Base-by-base conservation (phyloP, 306 rosid genomes). In the Potentilla sterilis region DNA sequence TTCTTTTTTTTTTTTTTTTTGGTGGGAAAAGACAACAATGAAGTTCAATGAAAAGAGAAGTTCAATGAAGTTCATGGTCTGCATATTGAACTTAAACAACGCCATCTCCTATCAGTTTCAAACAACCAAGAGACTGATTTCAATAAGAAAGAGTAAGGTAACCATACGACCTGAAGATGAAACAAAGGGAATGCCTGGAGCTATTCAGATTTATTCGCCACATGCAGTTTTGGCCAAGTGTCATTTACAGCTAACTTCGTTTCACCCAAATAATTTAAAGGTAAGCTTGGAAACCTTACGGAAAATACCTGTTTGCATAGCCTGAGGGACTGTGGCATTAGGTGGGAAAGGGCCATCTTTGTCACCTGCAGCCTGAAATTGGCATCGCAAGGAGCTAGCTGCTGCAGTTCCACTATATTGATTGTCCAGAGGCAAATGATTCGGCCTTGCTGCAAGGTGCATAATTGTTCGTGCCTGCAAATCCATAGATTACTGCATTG, bases 401-500 rank as follows among this genome's bases (percentile, higher is more conserved):
- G 90, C 71, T 47, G 85, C 76, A 78, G 79, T 75, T 78, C 85
- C 87, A 81, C 82, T 85, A 82, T 74, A 32, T 24, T 84, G 79
- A 70, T 83, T 89, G 59, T 94, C 91, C 48, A 81, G 83, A 63
- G 81, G 81, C 42, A 81, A 69, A 49, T 79, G 85, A 64, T 85
- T 44, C 8, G 99, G 97, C 82, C 87, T 86, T 8, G 96, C 86
- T 41, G 99, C 99, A 22, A 96, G 89, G 72, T 90, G 93, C 97
- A 92, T 90, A 83, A 96, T 96, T 70, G 84, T 79, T 41, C 18
- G 95, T 80, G 99, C 99, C 99, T 96, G 97, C 83, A 87, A 92
- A 85, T 79, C 85, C 86, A 82, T 79, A 84, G 28, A 82, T 55
- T 68, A 72, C 78, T 81, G 76, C 77, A 83, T 76, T 81, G 82